Base-by-base conservation (phyloP, 768 basidiomycete genomes). In the Boletus rex-veris region DNA sequence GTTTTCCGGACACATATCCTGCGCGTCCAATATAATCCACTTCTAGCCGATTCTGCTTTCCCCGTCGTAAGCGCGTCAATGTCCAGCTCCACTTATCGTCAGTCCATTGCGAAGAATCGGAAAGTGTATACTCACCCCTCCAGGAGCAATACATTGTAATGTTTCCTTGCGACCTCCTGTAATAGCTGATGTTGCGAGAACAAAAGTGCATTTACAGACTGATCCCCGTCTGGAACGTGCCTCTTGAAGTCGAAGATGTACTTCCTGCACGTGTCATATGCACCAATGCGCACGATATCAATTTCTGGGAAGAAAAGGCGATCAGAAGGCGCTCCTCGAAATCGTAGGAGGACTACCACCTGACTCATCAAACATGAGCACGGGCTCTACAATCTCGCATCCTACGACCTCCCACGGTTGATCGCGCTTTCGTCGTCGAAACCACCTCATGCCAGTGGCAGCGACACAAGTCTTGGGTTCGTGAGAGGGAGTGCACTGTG, bases 351-450 rank as follows among this genome's bases (percentile, higher is more conserved):
- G 54, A 42, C 64, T 53, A 83, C 83, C 83, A 57, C 86, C 80
- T 48, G 74, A 71, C 24, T 82, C 82, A 58, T 81, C 78, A 67
- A 82, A 86, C 68, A 79, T 81, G 16, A 80, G 74, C 14, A 90
- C 79, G 24, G 88, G 83, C 43, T 83, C 79, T 45, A 91, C 80
- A 31, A 74, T 70, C 62, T 79, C 80, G 64, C 76, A 82, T 53
- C 83, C 83, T 28, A 90, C 84, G 39, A 90, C 88, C 72, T 91
- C 89, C 89, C 89, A 91, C 36, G 86, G 80, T 9, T 72, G 72
- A 63, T 85, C 80, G 48, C 47, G 53, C 57, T 76, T 80, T 55
- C 81, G 77, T 55, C 81, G 77, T 56, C 81, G 77, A 60, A 86
- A 79, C 57, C 72, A 72, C 63, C 65, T 63, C 66, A 71, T 69